A percentile compares a stretch with the other conserved stretches of the same genome.
Conservation (phyloP, 257 asterid genomes). For the Paraleonurus japonicus region DNA sequence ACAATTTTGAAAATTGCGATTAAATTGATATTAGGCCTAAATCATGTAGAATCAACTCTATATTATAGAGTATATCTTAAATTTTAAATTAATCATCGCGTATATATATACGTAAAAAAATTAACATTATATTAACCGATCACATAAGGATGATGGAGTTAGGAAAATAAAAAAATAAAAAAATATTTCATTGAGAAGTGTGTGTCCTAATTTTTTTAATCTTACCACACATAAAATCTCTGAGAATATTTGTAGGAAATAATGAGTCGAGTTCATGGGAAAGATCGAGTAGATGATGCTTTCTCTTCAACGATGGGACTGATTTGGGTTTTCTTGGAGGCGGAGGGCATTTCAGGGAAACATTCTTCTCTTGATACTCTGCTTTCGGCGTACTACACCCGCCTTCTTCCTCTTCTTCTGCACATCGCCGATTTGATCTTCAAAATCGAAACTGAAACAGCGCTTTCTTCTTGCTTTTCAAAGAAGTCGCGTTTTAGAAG, state of each 20-base stretch:
- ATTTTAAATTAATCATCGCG: no score
- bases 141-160: no score
- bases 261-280: constrained; percentile 49
- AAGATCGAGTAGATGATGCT: constrained; percentile 46
- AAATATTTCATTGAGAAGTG: not conserved
- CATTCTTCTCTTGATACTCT: constrained; percentile 22
- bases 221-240: constrained; percentile 48
- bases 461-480: constrained; percentile 17
- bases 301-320: constrained; percentile 34
- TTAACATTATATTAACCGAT: no score
- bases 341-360: constrained; percentile 45
- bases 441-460: constrained; percentile 15
- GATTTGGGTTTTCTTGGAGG: constrained; percentile 70
- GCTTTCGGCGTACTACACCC: constrained; percentile 55
- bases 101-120: no score
- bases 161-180: no score
- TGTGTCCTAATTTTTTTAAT: constrained; percentile 54
- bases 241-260: constrained; percentile 46
- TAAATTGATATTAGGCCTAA: no score
- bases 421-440: constrained; percentile 30
- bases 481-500: constrained; percentile 23
- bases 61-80: no score
- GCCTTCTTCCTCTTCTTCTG: not conserved
- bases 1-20: no score
- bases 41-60: no score